phyloP scores from a whole-genome alignment of 805 yeast species.

The Debaryomyces maramus region DNA sequence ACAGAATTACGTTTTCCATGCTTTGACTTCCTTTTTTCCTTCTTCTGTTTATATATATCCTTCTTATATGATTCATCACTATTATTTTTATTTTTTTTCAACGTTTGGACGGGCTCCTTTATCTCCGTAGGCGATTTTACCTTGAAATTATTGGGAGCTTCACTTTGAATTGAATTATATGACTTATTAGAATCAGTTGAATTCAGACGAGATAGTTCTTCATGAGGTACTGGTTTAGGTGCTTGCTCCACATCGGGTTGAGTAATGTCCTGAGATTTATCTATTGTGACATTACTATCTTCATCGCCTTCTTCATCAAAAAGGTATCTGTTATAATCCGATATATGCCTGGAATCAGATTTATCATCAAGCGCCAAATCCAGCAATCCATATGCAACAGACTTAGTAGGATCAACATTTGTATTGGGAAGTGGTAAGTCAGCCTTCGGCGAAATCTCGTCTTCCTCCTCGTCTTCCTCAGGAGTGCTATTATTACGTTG shows the following conservation, averaged over 20 bases:
- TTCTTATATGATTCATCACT: not conserved
- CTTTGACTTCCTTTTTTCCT: slow-evolving; percentile 1
- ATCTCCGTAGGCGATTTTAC: slow-evolving; percentile 13
- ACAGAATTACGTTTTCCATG: not conserved
- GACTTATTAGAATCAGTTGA: slow-evolving; percentile 19
- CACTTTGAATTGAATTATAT: slow-evolving; percentile 33
- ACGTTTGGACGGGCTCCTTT: no score
- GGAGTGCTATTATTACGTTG: slow-evolving; percentile 9
- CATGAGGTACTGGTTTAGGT: not conserved
- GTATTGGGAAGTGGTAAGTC: not conserved
- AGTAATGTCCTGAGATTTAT: not conserved
- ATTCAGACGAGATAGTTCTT: slow-evolving; percentile 2
- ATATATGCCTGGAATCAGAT: slow-evolving; percentile 20
- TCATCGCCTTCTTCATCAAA: slow-evolving; percentile 18
- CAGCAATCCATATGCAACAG: slow-evolving; percentile 15
- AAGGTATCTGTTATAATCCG: slow-evolving; percentile 26
- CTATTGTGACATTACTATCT: slow-evolving; percentile 8
- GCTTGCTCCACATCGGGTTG: not conserved
- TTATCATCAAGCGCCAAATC: slow-evolving; percentile 15
- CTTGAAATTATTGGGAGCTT: slow-evolving; percentile 16
- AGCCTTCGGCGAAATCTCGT: not conserved
- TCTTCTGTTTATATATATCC: not conserved
- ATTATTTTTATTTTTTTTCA: not conserved
- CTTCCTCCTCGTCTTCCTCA: slow-evolving; percentile 6
- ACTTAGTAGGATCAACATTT: not conserved